Percentiles rank a stretch among this genome's conserved stretches.
Evolutionary conservation across 2,329 filamentous ascomycete species (phyloP).

Genomic region (Cordyceps cicadae): DNA sequence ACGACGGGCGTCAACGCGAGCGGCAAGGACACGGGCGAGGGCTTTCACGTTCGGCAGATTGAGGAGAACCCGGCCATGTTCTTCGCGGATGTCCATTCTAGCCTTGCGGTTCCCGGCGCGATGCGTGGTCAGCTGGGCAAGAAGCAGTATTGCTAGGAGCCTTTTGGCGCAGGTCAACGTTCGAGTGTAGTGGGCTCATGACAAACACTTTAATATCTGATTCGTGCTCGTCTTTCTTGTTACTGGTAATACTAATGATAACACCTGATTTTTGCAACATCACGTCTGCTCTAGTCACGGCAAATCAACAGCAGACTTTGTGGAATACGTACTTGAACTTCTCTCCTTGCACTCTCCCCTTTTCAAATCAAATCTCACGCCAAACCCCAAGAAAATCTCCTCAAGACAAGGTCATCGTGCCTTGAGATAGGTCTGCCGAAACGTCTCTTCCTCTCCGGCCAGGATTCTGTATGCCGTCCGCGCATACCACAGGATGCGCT

Average conservation of each 20-base stretch:
- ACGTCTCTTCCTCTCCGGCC: slow-evolving; percentile 18
- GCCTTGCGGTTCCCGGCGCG: slow-evolving; percentile 39
- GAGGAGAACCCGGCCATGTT: slow-evolving; percentile 41
- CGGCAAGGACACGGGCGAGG: slow-evolving; percentile 26
- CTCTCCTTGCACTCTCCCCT: neutral
- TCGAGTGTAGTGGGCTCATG: too few species aligned
- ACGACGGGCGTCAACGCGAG: slow-evolving; percentile 23
- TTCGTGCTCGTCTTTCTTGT: too few species aligned
- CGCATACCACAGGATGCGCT: slow-evolving; percentile 14
- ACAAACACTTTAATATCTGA: too few species aligned
- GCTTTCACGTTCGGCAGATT: slow-evolving; percentile 42
- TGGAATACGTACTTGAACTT: too few species aligned
- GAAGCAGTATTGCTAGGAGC: slow-evolving; percentile 1
- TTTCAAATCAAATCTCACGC: neutral
- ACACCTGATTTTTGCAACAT: too few species aligned
- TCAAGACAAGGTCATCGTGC: too few species aligned
- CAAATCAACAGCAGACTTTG: too few species aligned
- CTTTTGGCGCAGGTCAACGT: too few species aligned
- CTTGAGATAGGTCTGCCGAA: neutral
- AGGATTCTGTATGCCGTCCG: slow-evolving; percentile 17
- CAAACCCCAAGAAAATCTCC: too few species aligned
- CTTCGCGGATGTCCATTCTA: slow-evolving; percentile 47
- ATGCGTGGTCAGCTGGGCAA: slow-evolving; percentile 40
- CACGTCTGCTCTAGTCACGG: too few species aligned
- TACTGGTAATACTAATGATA: too few species aligned